phyloP scores from a whole-genome alignment of 192 early-diverging fungal genomes.

The Gaertneriomyces sp. region DNA sequence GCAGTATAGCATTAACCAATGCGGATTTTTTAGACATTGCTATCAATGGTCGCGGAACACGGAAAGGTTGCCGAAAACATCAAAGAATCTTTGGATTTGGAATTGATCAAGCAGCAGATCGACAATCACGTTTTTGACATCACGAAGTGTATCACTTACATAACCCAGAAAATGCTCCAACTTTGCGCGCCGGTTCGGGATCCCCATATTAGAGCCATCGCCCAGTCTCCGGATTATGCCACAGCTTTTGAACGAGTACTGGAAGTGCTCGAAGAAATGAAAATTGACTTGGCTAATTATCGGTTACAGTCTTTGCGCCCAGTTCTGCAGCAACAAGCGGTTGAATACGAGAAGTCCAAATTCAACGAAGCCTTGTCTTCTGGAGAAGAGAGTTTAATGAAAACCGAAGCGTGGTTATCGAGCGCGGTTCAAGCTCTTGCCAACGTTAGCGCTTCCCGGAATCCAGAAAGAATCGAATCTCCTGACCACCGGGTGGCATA shows the following conservation, averaged over 20 bases:
- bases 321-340: slow-evolving; percentile 62
- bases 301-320: slow-evolving; percentile 64
- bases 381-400: slow-evolving; percentile 42
- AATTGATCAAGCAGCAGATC: slow-evolving; percentile 66
- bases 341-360: slow-evolving; percentile 69
- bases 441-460: slow-evolving; percentile 40
- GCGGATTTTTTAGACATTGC: slow-evolving; percentile 44
- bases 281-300: slow-evolving; percentile 78
- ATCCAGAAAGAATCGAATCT: slow-evolving; percentile 51
- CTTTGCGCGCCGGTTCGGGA: slow-evolving; percentile 80
- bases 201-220: slow-evolving; percentile 41
- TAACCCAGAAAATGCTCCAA: slow-evolving; percentile 59
- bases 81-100: slow-evolving; percentile 62
- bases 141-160: slow-evolving; percentile 36
- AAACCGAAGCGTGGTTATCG: slow-evolving; percentile 63
- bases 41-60: slow-evolving; percentile 58
- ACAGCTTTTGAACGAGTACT: slow-evolving; percentile 52
- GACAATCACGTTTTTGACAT: slow-evolving; percentile 56
- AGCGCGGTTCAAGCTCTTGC: slow-evolving; percentile 31
- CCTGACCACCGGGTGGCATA: slow-evolving; percentile 40
- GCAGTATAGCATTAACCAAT: background rate
- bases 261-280: slow-evolving; percentile 70
- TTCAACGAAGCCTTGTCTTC: slow-evolving; percentile 55
- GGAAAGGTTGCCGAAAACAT: slow-evolving; percentile 56
- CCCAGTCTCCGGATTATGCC: slow-evolving; percentile 22